A percentile compares a stretch with the other conserved stretches of the same genome.
These are phyloP conservation scores for Gautieria morchelliformis DNA, from an alignment of 768 basidiomycete species.

Conservation along the genomic window DNA sequence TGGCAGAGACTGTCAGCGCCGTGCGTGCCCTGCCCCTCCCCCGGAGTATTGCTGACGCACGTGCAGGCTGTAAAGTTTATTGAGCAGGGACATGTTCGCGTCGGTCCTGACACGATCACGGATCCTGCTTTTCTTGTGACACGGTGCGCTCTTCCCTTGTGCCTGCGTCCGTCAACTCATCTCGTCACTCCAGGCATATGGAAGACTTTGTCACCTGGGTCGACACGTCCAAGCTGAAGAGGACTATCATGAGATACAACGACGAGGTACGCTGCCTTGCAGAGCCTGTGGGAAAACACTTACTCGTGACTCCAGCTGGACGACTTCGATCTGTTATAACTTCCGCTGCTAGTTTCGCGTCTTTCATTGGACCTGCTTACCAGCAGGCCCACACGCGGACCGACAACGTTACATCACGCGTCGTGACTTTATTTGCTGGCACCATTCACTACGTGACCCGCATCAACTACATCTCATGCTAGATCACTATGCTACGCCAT, in stretches of 20 bases:
- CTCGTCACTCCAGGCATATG: slow-evolving; percentile 59
- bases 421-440: too few species aligned
- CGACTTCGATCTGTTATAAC: slow-evolving; percentile 81
- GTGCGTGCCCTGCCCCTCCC: slow-evolving; percentile 37
- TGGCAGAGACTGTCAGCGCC: slow-evolving; percentile 92
- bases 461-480: too few species aligned
- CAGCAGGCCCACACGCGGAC: too few species aligned
- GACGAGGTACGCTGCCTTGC: slow-evolving; percentile 62
- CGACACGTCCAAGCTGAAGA: slow-evolving; percentile 92
- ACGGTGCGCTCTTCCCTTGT: slow-evolving; percentile 34
- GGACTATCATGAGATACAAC: slow-evolving; percentile 92
- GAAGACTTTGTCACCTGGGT: slow-evolving; percentile 99
- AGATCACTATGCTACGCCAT: too few species aligned
- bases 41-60: background rate
- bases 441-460: too few species aligned
- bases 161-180: background rate
- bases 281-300: slow-evolving; percentile 5
- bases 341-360: background rate
- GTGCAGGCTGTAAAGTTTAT: slow-evolving; percentile 91
- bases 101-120: slow-evolving; percentile 91
- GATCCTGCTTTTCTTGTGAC: slow-evolving; percentile 96
- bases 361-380: too few species aligned
- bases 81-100: slow-evolving; percentile 96
- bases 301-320: slow-evolving; percentile 53
- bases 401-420: too few species aligned